Base-by-base conservation (phyloP, 495 filamentous ascomycete genomes). In the Penicillium atrosanguineum region DNA sequence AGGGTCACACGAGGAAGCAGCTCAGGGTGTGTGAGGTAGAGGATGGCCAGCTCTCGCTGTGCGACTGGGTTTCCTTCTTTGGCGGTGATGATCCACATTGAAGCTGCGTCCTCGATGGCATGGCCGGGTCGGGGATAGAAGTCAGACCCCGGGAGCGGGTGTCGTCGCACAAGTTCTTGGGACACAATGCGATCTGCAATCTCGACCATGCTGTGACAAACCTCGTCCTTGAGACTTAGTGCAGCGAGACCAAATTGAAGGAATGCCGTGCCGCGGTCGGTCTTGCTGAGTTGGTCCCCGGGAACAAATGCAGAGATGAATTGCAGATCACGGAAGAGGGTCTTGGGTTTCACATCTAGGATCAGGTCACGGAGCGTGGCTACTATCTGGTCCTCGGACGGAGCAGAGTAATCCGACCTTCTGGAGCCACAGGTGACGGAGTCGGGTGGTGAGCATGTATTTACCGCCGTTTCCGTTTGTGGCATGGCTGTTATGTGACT, bases 231-330 rank as follows among this genome's bases (percentile, higher is more conserved):
- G 39, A 97, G 77, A 37, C 86, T 84, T 34, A 97, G 73, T 6
- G 91, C 91, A 12, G 94, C 94, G 15, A 96, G 79, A 2, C 88
- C 89, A 36, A 92, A 89, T 65, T 98, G 90, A 83, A 95, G 91
- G 69, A 97, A 98, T 0, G 94, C 91, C 56, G 93, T 96, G 31
- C 90, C 93, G 36, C 85, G 83, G 46, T 92, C 87, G 0, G 87
- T 93, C 57, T 89, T 88, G 73, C 94, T 91, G 12, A 98, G 79
- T 7, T 88, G 83, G 7, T 85, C 79, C 8, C 85, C 74, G 7
- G 94, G 88, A 21, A 97, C 87, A 63, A 98, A 96, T 0, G 94
- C 86, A 4, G 93, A 90, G 58, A 98, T 95, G 65, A 89, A 96
- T 64, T 98, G 94, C 8, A 98, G 73, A 65, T 98, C 94, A 25